Conservation (phyloP, 2,329 filamentous ascomycete species). For the Corniculantispora saksenae region DNA sequence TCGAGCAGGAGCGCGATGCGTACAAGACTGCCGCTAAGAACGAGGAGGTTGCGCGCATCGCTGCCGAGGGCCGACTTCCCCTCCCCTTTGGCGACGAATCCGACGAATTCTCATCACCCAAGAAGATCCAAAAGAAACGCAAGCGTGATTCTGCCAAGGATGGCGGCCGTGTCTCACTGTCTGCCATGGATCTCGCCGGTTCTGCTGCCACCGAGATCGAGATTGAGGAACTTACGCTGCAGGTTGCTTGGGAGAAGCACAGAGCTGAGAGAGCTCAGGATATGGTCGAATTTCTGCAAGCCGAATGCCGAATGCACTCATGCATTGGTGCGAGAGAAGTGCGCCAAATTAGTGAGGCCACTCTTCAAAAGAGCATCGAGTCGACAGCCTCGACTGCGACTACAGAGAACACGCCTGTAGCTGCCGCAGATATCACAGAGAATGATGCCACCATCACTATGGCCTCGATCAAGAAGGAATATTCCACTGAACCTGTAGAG, state of each 20-base stretch:
- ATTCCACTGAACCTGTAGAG: constrained; percentile 25
- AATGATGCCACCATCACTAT: not conserved
- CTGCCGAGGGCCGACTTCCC: constrained; percentile 69
- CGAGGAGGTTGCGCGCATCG: constrained; percentile 71
- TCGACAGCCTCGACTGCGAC: not conserved
- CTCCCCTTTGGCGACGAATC: constrained; percentile 56
- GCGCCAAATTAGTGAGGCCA: not conserved
- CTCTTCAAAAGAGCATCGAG: not conserved
- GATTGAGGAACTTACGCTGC: constrained; percentile 55
- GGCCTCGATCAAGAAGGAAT: not conserved
- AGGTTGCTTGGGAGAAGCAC: constrained; percentile 60
- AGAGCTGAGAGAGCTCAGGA: constrained; percentile 70
- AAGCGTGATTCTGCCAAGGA: constrained; percentile 38
- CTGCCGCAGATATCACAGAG: not conserved
- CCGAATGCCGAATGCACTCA: constrained; percentile 70
- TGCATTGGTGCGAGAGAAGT: constrained; percentile 58
- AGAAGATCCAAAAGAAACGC: constrained; percentile 41
- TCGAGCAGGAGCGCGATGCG: constrained; percentile 74
- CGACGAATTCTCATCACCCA: constrained; percentile 63
- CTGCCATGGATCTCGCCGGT: constrained; percentile 52
- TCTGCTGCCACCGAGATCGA: constrained; percentile 59
- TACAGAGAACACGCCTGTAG: not conserved
- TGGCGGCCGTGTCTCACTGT: constrained; percentile 45
- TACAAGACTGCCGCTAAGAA: constrained; percentile 72
- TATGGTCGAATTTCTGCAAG: constrained; percentile 73